Percentiles rank a stretch among this genome's conserved stretches.
Evolutionary conservation across 1,139 yeast species (phyloP).

Genomic region (Yamadazyma jaroonii): DNA sequence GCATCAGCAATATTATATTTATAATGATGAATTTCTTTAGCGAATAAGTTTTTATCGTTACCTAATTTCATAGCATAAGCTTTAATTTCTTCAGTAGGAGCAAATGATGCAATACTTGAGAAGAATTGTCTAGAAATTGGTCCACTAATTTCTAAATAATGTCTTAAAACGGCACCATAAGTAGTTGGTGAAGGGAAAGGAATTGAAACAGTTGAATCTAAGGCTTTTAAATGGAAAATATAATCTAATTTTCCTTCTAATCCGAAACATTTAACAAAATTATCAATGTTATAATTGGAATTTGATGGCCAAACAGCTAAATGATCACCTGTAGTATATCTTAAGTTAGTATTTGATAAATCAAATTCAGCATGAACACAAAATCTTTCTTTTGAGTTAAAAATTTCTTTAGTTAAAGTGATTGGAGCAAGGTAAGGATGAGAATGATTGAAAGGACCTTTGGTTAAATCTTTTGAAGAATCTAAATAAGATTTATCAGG

Average conservation of each 20-base stretch:
- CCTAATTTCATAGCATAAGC: slow-evolving; percentile 53
- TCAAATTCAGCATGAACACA: slow-evolving; percentile 94
- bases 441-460: slow-evolving; percentile 80
- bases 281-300: slow-evolving; percentile 67
- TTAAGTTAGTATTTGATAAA: slow-evolving; percentile 67
- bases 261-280: slow-evolving; percentile 63
- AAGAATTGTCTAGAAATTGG: slow-evolving; percentile 89
- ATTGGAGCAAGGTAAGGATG: slow-evolving; percentile 85
- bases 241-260: slow-evolving; percentile 50
- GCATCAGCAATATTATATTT: slow-evolving; percentile 78
- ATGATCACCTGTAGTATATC: slow-evolving; percentile 94
- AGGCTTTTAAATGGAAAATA: slow-evolving; percentile 64
- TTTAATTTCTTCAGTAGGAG: slow-evolving; percentile 67
- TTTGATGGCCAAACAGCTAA: slow-evolving; percentile 94
- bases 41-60: slow-evolving; percentile 66
- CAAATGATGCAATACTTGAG: slow-evolving; percentile 75
- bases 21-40: slow-evolving; percentile 56
- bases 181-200: slow-evolving; percentile 94
- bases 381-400: slow-evolving; percentile 61
- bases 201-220: slow-evolving; percentile 67
- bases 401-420: slow-evolving; percentile 61
- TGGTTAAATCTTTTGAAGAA: slow-evolving; percentile 38
- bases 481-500: slow-evolving; percentile 63
- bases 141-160: slow-evolving; percentile 89
- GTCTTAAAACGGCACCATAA: slow-evolving; percentile 79